phyloP scores from a whole-genome alignment of 306 rosid genomes.

The Prunus padus region DNA sequence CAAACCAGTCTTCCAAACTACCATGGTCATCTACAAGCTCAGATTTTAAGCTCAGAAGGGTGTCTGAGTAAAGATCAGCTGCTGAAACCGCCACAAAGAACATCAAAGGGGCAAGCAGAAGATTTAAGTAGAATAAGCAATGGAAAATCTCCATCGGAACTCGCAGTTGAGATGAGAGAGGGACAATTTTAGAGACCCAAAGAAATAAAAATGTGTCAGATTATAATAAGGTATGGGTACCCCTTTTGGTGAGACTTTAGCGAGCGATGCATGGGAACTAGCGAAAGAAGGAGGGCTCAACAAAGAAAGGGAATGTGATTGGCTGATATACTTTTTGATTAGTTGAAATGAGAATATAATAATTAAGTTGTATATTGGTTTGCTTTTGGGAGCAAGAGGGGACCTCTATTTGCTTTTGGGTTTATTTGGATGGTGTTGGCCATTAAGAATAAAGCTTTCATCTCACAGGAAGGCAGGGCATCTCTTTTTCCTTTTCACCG shows the following conservation, averaged over 20 bases:
- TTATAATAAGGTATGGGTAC: constrained; percentile 28
- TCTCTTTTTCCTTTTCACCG: constrained; percentile 36
- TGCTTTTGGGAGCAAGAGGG: constrained; percentile 53
- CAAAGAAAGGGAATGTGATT: constrained; percentile 28
- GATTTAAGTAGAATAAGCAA: constrained; percentile 34
- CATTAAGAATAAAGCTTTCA: constrained; percentile 59
- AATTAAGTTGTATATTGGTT: constrained; percentile 12
- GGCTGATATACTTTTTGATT: constrained; percentile 21
- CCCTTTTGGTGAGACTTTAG: constrained; percentile 40
- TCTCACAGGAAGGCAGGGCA: constrained; percentile 21
- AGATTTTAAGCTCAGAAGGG: constrained; percentile 73
- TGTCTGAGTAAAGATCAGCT: constrained; percentile 61
- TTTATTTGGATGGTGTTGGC: constrained; percentile 63
- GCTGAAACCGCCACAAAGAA: constrained; percentile 43
- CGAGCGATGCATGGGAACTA: constrained; percentile 80
- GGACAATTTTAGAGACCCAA: constrained; percentile 45
- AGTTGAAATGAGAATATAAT: constrained; percentile 46
- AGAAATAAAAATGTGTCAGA: constrained; percentile 43
- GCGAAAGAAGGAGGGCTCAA: constrained; percentile 47
- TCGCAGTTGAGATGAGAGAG: constrained; percentile 40
- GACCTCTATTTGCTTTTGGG: constrained; percentile 28
- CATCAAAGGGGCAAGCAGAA: constrained; percentile 42
- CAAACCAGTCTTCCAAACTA: constrained; percentile 66
- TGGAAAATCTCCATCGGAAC: constrained; percentile 74
- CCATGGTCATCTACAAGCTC: constrained; percentile 55